phyloP scores from a whole-genome alignment of 1,284 basidiomycete genomes.

The Phellinidium pouzarii region DNA sequence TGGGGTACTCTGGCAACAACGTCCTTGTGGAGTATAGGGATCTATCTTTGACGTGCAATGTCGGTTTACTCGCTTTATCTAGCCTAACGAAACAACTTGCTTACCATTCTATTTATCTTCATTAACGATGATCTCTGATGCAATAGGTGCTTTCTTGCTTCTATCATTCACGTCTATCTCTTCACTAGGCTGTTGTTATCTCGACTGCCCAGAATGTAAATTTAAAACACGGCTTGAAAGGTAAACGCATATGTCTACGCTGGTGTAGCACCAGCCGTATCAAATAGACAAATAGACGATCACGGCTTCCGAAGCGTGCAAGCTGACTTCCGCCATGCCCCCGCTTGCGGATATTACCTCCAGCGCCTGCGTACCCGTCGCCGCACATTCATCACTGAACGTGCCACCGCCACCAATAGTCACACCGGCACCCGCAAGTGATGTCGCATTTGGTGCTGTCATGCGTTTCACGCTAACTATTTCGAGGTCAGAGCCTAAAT shows the following conservation, averaged over 20 bases:
- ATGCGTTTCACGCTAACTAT: slow-evolving; percentile 28
- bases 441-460: slow-evolving; percentile 32
- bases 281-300: slow-evolving; percentile 28
- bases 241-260: not conserved
- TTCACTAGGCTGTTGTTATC: too few relatives aligned
- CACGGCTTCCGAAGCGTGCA: slow-evolving; percentile 35
- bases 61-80: too few relatives aligned
- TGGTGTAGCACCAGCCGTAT: too few relatives aligned
- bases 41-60: too few relatives aligned
- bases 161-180: too few relatives aligned
- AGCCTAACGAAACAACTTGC: too few relatives aligned
- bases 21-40: too few relatives aligned
- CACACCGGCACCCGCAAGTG: slow-evolving; percentile 31
- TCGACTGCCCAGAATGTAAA: too few relatives aligned
- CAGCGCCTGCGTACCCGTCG: slow-evolving; percentile 26
- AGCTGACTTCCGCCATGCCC: slow-evolving; percentile 26
- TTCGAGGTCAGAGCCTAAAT: slow-evolving; percentile 20
- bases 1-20: too few relatives aligned
- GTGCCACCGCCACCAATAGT: slow-evolving; percentile 34
- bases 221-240: not conserved
- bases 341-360: slow-evolving; percentile 28
- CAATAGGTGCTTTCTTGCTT: too few relatives aligned
- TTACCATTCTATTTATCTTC: too few relatives aligned
- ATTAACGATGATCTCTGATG: too few relatives aligned
- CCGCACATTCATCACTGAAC: slow-evolving; percentile 26